phyloP scores from a whole-genome alignment of 495 filamentous ascomycete genomes.

The Aspergillus campestris region DNA sequence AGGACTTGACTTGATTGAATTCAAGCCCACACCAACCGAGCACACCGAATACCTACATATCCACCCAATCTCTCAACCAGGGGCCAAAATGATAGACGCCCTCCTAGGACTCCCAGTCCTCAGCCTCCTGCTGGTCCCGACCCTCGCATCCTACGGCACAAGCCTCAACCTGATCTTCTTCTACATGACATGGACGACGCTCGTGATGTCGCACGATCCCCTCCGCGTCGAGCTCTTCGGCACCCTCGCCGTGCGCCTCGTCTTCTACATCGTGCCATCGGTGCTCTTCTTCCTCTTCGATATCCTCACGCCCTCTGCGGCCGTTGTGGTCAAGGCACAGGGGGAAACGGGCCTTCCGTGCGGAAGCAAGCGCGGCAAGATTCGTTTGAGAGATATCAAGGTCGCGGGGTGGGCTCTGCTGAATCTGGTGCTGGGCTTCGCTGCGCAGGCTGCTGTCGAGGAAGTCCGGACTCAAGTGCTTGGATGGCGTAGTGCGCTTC shows the following conservation, averaged over 20 bases:
- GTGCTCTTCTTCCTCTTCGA: constrained; percentile 69
- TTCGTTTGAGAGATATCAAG: constrained; percentile 25
- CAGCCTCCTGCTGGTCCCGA: constrained; percentile 52
- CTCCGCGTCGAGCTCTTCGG: constrained; percentile 69
- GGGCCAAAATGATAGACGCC: constrained; percentile 40
- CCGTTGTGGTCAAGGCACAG: constrained; percentile 59
- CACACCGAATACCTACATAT: too few species aligned
- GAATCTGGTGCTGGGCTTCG: constrained; percentile 55
- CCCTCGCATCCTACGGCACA: constrained; percentile 56
- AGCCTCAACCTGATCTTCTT: constrained; percentile 83
- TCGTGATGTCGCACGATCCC: constrained; percentile 67
- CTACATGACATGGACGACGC: constrained; percentile 80
- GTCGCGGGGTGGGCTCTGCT: constrained; percentile 49
- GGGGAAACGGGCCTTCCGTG: constrained; percentile 56
- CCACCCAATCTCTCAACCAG: background rate
- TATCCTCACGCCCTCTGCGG: constrained; percentile 54
- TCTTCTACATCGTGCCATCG: constrained; percentile 69
- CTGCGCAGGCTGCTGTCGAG: constrained; percentile 50
- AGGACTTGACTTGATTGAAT: too few species aligned
- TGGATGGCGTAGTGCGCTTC: constrained; percentile 45
- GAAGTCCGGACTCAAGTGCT: constrained; percentile 42
- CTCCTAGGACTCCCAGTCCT: constrained; percentile 64
- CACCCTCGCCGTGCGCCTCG: constrained; percentile 54
- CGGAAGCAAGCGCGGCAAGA: constrained; percentile 36
- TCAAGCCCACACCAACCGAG: too few species aligned